Percentiles rank a stretch among this genome's conserved stretches.
Conservation (phyloP, 2,329 filamentous ascomycete genomes). For the Fusarium poae region DNA sequence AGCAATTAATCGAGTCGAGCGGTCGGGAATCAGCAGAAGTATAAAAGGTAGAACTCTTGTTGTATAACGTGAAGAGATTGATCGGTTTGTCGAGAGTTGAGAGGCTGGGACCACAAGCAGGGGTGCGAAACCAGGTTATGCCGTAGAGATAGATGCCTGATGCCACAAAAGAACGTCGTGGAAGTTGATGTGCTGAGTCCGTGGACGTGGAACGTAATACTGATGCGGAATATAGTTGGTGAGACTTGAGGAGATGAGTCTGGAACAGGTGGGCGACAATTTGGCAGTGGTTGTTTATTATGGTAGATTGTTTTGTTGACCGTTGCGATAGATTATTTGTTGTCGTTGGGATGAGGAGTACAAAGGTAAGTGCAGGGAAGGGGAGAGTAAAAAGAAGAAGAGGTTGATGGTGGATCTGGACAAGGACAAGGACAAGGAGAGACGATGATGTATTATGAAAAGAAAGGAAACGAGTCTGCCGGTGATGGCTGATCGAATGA, state of each 20-base stretch:
- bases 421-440: background rate
- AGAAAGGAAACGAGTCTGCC: background rate
- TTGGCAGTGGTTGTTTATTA: conserved; percentile 17
- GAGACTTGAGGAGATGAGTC: conserved; percentile 36
- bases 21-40: background rate
- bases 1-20: conserved; percentile 2
- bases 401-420: background rate
- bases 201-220: conserved; percentile 28
- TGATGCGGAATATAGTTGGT: conserved; percentile 24
- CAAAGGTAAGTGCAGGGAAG: background rate
- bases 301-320: conserved; percentile 32
- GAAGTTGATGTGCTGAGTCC: conserved; percentile 17
- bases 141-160: conserved; percentile 17
- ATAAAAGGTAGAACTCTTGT: conserved; percentile 19
- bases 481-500: conserved; percentile 6
- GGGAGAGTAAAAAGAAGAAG: background rate
- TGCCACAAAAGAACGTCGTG: conserved; percentile 28
- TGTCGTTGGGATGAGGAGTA: background rate
- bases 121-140: conserved; percentile 39
- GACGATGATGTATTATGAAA: conserved; percentile 16
- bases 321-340: conserved; percentile 13
- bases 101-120: conserved; percentile 42
- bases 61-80: conserved; percentile 28
- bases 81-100: conserved; percentile 34
- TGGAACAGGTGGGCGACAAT: conserved; percentile 19